phyloP scores from a whole-genome alignment of 1,284 basidiomycete genomes.

The Trichosporon inkin region DNA sequence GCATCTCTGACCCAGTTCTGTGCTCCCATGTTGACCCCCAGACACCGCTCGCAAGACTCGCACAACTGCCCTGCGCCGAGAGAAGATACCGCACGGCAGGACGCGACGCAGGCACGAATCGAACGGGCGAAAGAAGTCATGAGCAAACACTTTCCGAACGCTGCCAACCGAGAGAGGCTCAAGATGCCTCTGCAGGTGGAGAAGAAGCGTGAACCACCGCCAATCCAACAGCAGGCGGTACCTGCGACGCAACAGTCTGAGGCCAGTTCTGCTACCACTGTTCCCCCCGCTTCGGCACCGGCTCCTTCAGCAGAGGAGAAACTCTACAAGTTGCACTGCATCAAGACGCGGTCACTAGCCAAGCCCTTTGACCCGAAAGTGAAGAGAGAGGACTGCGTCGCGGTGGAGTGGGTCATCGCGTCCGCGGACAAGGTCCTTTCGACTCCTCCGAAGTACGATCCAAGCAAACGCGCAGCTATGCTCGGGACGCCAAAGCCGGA shows the following conservation, averaged over 20 bases:
- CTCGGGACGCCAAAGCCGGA: slow-evolving; percentile 12
- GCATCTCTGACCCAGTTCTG: neutral
- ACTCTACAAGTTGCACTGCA: slow-evolving; percentile 37
- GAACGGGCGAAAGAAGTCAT: slow-evolving; percentile 33
- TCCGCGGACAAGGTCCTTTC: slow-evolving; percentile 14
- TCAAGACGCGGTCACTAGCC: slow-evolving; percentile 34
- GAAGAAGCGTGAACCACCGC: slow-evolving; percentile 12
- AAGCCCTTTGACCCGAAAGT: slow-evolving; percentile 26
- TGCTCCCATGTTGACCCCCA: slow-evolving; percentile 10
- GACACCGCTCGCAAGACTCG: slow-evolving; percentile 30
- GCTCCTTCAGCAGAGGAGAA: slow-evolving; percentile 25
- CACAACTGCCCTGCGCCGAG: slow-evolving; percentile 37
- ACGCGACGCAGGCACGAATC: slow-evolving; percentile 28
- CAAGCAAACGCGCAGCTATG: slow-evolving; percentile 14
- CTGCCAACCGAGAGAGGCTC: slow-evolving; percentile 1
- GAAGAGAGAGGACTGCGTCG: slow-evolving; percentile 19
- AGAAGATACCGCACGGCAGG: slow-evolving; percentile 28
- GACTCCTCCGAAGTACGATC: slow-evolving; percentile 17
- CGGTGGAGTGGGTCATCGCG: slow-evolving; percentile 38
- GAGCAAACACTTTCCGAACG: slow-evolving; percentile 10
- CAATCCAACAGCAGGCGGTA: neutral
- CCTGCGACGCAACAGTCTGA: neutral
- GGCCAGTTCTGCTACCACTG: neutral
- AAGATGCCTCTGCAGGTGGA: slow-evolving; percentile 31
- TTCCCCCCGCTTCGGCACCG: neutral